phyloP scores from a whole-genome alignment of 345 rosid genomes.

The Citrus sinensis region DNA sequence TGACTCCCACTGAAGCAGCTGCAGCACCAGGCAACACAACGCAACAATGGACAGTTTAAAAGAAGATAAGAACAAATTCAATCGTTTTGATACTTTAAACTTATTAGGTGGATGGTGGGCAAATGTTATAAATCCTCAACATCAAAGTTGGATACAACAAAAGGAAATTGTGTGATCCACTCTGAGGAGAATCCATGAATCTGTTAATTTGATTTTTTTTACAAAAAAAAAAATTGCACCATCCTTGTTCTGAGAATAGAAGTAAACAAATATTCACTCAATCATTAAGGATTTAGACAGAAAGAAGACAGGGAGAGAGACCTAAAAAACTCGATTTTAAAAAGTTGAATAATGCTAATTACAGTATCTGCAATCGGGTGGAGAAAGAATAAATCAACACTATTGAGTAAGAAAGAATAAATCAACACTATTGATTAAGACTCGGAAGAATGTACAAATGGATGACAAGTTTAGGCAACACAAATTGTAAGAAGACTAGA shows the following conservation, averaged over 20 bases:
- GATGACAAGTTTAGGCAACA: conserved; percentile 1
- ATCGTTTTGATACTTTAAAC: background rate
- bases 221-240: background rate
- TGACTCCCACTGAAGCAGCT: background rate
- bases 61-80: background rate
- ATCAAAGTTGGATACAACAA: background rate
- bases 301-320: background rate
- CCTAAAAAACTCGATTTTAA: background rate
- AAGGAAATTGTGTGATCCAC: background rate
- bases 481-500: conserved; percentile 9
- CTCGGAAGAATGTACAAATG: conserved; percentile 15
- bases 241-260: background rate
- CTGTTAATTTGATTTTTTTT: background rate
- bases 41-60: background rate
- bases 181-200: background rate
- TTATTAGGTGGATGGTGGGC: background rate
- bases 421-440: conserved; percentile 10
- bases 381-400: conserved; percentile 13
- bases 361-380: background rate
- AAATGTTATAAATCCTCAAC: background rate
- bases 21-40: background rate
- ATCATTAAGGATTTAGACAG: background rate
- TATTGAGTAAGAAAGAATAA: conserved; percentile 6
- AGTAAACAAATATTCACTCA: background rate
- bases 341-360: too few relatives aligned